Evolutionary conservation across 2,329 filamentous ascomycete species (phyloP), one percentile per base, ranked within the genome.

Genomic region (Alternaria hordeiaustralica): DNA sequence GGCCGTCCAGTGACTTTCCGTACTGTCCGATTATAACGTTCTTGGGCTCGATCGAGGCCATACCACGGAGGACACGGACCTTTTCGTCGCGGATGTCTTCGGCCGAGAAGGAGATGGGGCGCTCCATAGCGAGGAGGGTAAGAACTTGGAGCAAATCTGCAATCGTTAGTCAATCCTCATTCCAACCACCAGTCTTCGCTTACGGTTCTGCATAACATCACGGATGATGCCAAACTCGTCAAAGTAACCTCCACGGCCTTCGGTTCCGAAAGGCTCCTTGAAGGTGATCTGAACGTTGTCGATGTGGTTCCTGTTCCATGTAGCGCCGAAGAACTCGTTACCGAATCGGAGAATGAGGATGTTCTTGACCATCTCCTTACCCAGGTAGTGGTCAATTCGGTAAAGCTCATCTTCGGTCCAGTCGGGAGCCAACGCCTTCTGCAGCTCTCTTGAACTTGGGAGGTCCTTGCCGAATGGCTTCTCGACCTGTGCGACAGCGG

Each of bases 361-460:
- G 84, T 99, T 99, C 90, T 99, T 99, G 77, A 99, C 96, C 96
- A 99, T 99, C 84, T 99, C 96, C 87, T 99, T 99, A 76, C 96
- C 96, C 51, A 99, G 89, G 83, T 99, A 99, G 85, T 99, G 96
- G 82, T 99, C 96, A 77, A 99, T 99, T 79, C 96, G 94, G 90
- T 96, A 99, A 72, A 99, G 90, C 84, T 99, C 96, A 58, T 98
- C 95, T 83, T 99, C 96, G 78, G 92, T 96, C 96, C 96, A 99
- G 84, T 99, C 94, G 46, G 96, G 96, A 79, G 95, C 93, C 68
- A 99, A 89, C 8, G 96, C 96, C 82, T 92, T 94, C 80, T 98
- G 95, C 65, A 99, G 88, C 82, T 97, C 93, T 64, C 96, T 90
- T 58, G 96, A 98, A 84, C 94, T 97, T 61, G 88, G 89, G 66